Evolutionary conservation across 208 protist genomes (phyloP).

Genomic region (Borovskyia barvae): DNA sequence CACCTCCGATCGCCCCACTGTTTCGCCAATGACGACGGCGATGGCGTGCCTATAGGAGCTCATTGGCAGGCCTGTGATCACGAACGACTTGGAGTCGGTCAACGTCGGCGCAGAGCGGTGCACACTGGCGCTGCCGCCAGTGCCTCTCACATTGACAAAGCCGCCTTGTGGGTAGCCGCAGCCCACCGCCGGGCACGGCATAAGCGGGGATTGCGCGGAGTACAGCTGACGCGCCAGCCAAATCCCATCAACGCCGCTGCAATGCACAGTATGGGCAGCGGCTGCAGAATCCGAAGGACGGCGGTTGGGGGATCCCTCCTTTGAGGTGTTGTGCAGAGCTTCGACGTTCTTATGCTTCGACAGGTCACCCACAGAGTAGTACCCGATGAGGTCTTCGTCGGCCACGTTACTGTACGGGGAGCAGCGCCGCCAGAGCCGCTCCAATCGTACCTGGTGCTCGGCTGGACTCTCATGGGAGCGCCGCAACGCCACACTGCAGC

Average conservation of each 20-base stretch:
- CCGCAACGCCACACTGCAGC: constrained; percentile 26
- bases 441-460: constrained; percentile 19
- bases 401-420: constrained; percentile 15
- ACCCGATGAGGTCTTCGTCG: constrained; percentile 33
- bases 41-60: not conserved
- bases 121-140: constrained; percentile 1
- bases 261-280: constrained; percentile 3
- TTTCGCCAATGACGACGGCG: constrained; percentile 8
- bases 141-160: constrained; percentile 26
- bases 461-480: constrained; percentile 11
- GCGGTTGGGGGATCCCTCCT: too few species aligned
- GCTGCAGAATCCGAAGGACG: not conserved
- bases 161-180: constrained; percentile 21
- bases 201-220: constrained; percentile 24
- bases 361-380: constrained; percentile 22
- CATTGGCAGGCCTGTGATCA: constrained; percentile 10
- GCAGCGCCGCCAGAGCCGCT: constrained; percentile 18
- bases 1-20: not conserved
- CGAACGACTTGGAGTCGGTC: constrained; percentile 2
- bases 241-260: constrained; percentile 15
- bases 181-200: constrained; percentile 37
- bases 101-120: constrained; percentile 12
- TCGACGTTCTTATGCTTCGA: constrained; percentile 14
- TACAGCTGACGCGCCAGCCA: constrained; percentile 28
- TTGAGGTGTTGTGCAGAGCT: not conserved